Base-by-base conservation (phyloP, 2,329 filamentous ascomycete genomes). In the Aspergillus nomiae region DNA sequence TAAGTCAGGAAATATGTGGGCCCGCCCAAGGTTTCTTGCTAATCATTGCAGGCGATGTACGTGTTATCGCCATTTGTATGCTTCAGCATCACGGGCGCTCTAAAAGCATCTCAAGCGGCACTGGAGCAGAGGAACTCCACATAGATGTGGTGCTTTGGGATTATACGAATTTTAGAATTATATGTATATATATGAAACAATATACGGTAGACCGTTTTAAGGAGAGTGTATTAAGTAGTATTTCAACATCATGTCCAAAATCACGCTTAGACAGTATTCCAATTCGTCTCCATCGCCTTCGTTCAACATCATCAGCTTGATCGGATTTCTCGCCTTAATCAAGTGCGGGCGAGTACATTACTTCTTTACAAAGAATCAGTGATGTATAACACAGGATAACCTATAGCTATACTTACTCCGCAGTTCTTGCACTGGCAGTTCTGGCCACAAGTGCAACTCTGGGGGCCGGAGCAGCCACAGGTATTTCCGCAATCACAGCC, bases 351-450 rank as follows among this genome's bases (percentile, higher is more conserved):
- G 16, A 41, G 8, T 41, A 7, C 32, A 53, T 11, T 64, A 74
- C 62, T 74, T 74, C 73, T 74, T 55, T 30, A 21, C 50, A 28
- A 46, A 28, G 3, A 10, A 24, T 51, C 16, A 50, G 63, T n/a
- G 6, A 24, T 36, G 38, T 26, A 59, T 68, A 8, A 54, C 66
- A 65, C 43, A 51, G 48, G 61, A 53, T 1, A 11, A 11, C n/a
- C 9, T 7, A 21, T 8, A n/a, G 48, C 4, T 51, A 51, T 51
- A 51, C 76, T 68, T 78, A 78, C 76, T 71, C 75, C 75, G 67
- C 76, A 78, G 70, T 71, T 70, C 71, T 76, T 74, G 71, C 76
- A 78, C 67, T 68, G 57, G 64, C 76, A 78, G 63, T 65, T 69
- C 60, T 70, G 69, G 51, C 69, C 69, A 63, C 76, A 78, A 61